Evolutionary conservation across 306 rosid species (phyloP).

Genomic region (Vigna angularis): DNA sequence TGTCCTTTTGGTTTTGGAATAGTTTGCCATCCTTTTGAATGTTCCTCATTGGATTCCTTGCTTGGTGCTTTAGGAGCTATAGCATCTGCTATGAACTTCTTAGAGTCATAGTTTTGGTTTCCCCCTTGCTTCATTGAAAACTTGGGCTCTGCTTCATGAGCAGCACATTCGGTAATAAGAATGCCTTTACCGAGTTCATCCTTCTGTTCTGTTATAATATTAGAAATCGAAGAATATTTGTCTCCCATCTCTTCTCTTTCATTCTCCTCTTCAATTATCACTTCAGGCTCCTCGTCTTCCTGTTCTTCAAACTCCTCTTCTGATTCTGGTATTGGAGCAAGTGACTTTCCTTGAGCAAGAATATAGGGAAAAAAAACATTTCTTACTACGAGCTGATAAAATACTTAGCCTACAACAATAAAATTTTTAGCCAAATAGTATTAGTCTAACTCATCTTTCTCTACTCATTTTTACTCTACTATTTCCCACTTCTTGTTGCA

Average conservation of each 20-base stretch:
- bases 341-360: conserved; percentile 93
- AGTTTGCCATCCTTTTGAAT: conserved; percentile 83
- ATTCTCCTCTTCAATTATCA: conserved; percentile 40
- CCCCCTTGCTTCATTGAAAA: conserved; percentile 51
- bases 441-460: neutral
- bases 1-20: conserved; percentile 98
- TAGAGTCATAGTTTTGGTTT: conserved; percentile 49
- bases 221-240: conserved; percentile 37
- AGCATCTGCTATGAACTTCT: conserved; percentile 45
- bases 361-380: conserved; percentile 41
- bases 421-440: conserved; percentile 33
- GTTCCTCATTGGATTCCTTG: conserved; percentile 51
- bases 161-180: conserved; percentile 33
- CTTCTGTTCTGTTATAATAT: conserved; percentile 46
- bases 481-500: neutral
- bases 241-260: conserved; percentile 48
- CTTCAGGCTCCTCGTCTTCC: conserved; percentile 59
- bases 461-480: neutral
- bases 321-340: conserved; percentile 95
- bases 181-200: conserved; percentile 47
- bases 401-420: conserved; percentile 27
- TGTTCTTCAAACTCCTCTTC: conserved; percentile 88
- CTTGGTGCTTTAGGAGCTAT: conserved; percentile 46
- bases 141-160: conserved; percentile 45
- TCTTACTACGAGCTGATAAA: conserved; percentile 52